Base-by-base conservation (phyloP, 208 protist genomes). In the Crithidia expoeki region DNA sequence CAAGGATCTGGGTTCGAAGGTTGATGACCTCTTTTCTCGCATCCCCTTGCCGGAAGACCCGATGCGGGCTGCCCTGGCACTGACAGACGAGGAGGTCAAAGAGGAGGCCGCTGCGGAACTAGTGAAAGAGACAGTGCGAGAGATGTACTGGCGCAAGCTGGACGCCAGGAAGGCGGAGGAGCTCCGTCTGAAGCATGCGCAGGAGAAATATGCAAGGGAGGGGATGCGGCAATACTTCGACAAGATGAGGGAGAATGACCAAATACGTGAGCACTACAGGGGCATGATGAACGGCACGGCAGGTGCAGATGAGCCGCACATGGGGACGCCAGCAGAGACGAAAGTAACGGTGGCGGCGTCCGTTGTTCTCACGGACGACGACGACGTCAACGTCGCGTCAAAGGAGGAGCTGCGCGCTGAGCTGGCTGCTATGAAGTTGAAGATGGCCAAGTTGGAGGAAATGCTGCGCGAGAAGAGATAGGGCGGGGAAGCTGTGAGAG, bases 41-140 rank as follows among this genome's bases (percentile, higher is more conserved):
- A 84, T 96, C 7, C 89, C 92, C 0, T 53, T 91, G 28, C 92
- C 92, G 0, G 71, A 68, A 21, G 88, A 96, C 56, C 92, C 92
- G 1, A 96, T 96, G 88, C 80, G 77, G 34, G 78, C 80, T 9
- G 92, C 92, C 2, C 72, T 96, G 52, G 88, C 83, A 4, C 80
- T 74, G 4, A 90, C 84, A 2, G 77, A 84, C n/a, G 92, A 92
- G 28, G 92, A 96, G 63, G 28, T 88, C 55, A 76, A 76, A 59
- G 84, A 90, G 62, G 70, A 85, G 34, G 86, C 80, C 2, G 82
- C 77, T 17, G 61, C 72, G 14, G 92, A 96, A 55, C 30, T 94
- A 38, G 46, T 96, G 25, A 87, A 84, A 50, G 89, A 96, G 65
- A 83, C 84, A 17, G 86, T 94, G 64, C 84, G 92, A 1, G 89